Evolutionary conservation across 2,329 filamentous ascomycete species (phyloP).

Genomic region (Aciculosporium take): DNA sequence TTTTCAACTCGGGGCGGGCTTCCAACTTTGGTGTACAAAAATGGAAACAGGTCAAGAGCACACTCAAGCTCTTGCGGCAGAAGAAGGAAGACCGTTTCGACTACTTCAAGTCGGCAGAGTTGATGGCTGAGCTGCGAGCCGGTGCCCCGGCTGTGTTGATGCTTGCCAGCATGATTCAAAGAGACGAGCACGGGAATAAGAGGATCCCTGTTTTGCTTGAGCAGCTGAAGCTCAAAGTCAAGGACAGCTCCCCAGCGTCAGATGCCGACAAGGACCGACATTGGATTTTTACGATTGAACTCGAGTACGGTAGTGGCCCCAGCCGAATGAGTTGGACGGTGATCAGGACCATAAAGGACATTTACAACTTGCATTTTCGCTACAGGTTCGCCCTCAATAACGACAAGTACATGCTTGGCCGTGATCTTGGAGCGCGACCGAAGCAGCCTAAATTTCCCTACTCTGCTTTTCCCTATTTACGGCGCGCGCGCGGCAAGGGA

Average conservation of each 20-base stretch:
- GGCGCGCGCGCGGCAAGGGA: slow-evolving; percentile 64
- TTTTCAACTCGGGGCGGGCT: slow-evolving; percentile 51
- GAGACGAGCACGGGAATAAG: slow-evolving; percentile 90
- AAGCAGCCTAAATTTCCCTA: slow-evolving; percentile 84
- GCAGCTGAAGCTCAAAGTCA: slow-evolving; percentile 79
- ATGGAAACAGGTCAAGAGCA: slow-evolving; percentile 89
- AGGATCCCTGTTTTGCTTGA: slow-evolving; percentile 89
- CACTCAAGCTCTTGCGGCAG: slow-evolving; percentile 62
- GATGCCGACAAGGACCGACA: slow-evolving; percentile 54
- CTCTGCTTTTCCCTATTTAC: slow-evolving; percentile 78
- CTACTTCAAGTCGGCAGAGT: slow-evolving; percentile 85
- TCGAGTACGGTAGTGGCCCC: slow-evolving; percentile 91
- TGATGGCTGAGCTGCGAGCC: slow-evolving; percentile 88
- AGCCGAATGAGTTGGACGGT: slow-evolving; percentile 97
- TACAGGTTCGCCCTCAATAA: slow-evolving; percentile 81
- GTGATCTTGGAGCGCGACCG: slow-evolving; percentile 51
- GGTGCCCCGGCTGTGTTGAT: slow-evolving; percentile 88
- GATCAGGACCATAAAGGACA: slow-evolving; percentile 72
- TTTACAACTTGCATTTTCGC: slow-evolving; percentile 81
- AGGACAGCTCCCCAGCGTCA: slow-evolving; percentile 59
- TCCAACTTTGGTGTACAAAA: slow-evolving; percentile 65
- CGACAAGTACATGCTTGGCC: slow-evolving; percentile 64
- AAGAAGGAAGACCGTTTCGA: slow-evolving; percentile 83
- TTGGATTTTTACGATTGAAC: slow-evolving; percentile 75
- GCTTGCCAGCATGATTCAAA: slow-evolving; percentile 92